Base-by-base conservation (phyloP, 768 basidiomycete genomes). In the Tylopilus rubrobrunneus region DNA sequence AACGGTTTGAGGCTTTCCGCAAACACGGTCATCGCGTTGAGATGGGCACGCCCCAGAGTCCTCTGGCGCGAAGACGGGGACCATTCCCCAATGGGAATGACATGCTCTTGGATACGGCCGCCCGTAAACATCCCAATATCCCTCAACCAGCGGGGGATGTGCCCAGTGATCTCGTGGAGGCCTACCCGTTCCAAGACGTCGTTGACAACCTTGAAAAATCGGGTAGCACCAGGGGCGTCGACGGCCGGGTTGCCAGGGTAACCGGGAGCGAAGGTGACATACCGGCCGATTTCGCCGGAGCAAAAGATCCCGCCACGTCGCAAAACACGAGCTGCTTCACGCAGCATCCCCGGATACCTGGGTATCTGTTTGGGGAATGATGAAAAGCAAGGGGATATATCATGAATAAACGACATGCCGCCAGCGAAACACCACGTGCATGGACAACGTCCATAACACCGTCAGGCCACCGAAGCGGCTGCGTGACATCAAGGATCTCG, bases 221-320 rank as follows among this genome's bases (percentile, higher is more conserved):
- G 56, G 29, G 50, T 56, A 3, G 72, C 65, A 17, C 56, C 61
- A 7, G 55, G 69, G 42, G 40, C 68, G 41, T 53, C 71, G 56
- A 53, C 63, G 21, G 58, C 59, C 17, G 42, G 64, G 56, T 48
- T 62, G 48, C 61, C 59, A 44, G 63, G 59, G 61, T 61, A 67
- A 46, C 53, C 54, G 8, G 75, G 73, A 39, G 71, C 73, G 62
- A 81, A 73, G 5, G 64, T 52, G 0, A 80, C 74, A 34, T 63
- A 70, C 25, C 75, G 72, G 34, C 71, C 73, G 76, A 84, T 82
- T 69, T 90, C 88, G 40, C 77, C 76, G 2, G 83, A 83, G 8
- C 86, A 56, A 64, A 89, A 85, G 14, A 91, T 68, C 1, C 89
- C 89, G n/a, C 84, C 84, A 5, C 81, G 80, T 43, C 82, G 80